Conservation (phyloP, 108 stramenopile species). For the Nitzschia palea region DNA sequence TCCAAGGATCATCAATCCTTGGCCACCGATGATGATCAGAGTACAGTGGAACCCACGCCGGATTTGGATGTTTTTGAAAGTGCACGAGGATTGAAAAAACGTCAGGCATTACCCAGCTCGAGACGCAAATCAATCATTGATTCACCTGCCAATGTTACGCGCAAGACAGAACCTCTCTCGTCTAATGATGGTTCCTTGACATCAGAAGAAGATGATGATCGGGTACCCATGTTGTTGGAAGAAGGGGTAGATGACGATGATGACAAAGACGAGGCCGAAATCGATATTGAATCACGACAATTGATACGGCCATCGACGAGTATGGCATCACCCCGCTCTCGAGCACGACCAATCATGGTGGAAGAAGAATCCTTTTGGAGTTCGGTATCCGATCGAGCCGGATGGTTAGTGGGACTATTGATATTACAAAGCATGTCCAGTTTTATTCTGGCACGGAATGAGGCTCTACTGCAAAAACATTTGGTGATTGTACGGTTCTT, state of each 20-base stretch:
- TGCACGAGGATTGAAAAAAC: slow-evolving; percentile 24
- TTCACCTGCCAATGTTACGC: neutral
- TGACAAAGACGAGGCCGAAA: neutral
- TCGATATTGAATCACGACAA: neutral
- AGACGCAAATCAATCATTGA: too few species aligned
- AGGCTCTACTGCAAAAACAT: slow-evolving; percentile 76
- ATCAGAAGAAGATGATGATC: slow-evolving; percentile 4
- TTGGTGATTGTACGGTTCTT: slow-evolving; percentile 87
- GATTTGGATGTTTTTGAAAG: slow-evolving; percentile 26
- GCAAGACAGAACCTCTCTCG: neutral
- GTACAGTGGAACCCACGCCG: slow-evolving; percentile 21
- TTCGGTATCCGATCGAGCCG: slow-evolving; percentile 63
- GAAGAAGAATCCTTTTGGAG: slow-evolving; percentile 37
- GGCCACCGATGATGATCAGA: slow-evolving; percentile 25
- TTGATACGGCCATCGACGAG: neutral
- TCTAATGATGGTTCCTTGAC: slow-evolving; percentile 6
- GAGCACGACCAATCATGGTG: neutral
- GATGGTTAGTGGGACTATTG: slow-evolving; percentile 89
- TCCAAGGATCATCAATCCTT: slow-evolving; percentile 22
- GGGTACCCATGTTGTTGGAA: neutral
- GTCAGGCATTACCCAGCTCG: neutral
- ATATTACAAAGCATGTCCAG: slow-evolving; percentile 83
- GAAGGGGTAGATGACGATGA: neutral
- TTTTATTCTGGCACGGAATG: slow-evolving; percentile 82
- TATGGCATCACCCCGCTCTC: neutral